Percentiles rank a stretch among this genome's conserved stretches.
Conservation (phyloP, 768 basidiomycete genomes). For the Infundibulicybe gibba region DNA sequence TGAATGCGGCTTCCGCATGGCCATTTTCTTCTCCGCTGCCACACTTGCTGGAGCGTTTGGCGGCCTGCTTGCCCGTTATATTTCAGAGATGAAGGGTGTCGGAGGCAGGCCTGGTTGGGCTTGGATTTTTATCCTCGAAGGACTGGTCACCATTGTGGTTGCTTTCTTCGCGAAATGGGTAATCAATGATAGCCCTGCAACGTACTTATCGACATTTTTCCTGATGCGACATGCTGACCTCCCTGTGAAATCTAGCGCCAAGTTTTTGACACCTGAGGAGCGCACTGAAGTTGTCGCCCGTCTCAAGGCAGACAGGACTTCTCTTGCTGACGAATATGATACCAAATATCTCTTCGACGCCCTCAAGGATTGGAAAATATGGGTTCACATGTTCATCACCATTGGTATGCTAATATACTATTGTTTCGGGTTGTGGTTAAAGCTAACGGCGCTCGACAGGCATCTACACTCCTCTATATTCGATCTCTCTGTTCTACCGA, state of each 20-base stretch:
- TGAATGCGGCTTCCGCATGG: conserved; percentile 10
- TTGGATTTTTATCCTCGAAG: conserved; percentile 47
- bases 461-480: conserved; percentile 26
- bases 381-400: conserved; percentile 28
- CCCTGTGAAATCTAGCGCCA: conserved; percentile 12
- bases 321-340: conserved; percentile 23
- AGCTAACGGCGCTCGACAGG: conserved; percentile 8
- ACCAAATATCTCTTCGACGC: conserved; percentile 21
- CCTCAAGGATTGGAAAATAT: conserved; percentile 29
- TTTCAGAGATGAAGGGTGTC: conserved; percentile 40
- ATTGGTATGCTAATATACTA: conserved; percentile 13
- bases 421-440: neutral
- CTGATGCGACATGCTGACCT: too few species aligned
- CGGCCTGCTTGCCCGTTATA: conserved; percentile 46
- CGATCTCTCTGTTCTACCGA: conserved; percentile 36
- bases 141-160: conserved; percentile 39
- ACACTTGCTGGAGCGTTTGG: conserved; percentile 40
- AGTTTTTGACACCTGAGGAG: conserved; percentile 23
- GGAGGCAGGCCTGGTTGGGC: conserved; percentile 41
- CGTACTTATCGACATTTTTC: conserved; percentile 11
- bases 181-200: conserved; percentile 23
- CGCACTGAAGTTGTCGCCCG: conserved; percentile 22
- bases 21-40: conserved; percentile 17
- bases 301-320: conserved; percentile 20
- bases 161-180: conserved; percentile 21